phyloP scores from a whole-genome alignment of 192 early-diverging fungal genomes.

The Chytriomyces sp. region DNA sequence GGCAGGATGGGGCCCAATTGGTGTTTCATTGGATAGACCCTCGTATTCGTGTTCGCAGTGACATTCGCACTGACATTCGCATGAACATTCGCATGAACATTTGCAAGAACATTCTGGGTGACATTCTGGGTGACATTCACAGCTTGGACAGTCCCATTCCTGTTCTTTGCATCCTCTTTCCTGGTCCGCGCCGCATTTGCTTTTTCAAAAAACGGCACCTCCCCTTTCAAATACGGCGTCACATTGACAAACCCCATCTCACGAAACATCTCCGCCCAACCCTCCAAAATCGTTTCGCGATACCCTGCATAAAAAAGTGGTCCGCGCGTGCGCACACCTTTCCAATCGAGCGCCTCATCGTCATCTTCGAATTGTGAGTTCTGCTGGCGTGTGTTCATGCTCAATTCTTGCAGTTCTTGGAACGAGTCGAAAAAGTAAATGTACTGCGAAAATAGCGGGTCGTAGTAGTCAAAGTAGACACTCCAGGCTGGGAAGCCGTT shows the following conservation, averaged over 20 bases:
- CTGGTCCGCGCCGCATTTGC: too few species aligned
- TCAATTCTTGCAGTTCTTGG: not conserved
- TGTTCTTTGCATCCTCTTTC: too few species aligned
- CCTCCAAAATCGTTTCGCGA: conserved; percentile 17
- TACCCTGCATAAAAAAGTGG: conserved; percentile 18
- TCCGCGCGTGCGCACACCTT: conserved; percentile 8
- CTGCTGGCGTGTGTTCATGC: not conserved
- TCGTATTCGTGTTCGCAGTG: too few species aligned
- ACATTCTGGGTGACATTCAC: too few species aligned
- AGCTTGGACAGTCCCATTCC: too few species aligned
- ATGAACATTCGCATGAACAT: too few species aligned
- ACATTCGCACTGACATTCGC: too few species aligned
- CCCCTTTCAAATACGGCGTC: not conserved
- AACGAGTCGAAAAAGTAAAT: conserved; percentile 9
- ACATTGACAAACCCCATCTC: conserved; percentile 26
- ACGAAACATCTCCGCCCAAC: conserved; percentile 15
- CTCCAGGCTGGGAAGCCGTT: not conserved
- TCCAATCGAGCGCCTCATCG: conserved; percentile 10
- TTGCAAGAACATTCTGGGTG: too few species aligned
- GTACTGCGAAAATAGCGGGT: not conserved
- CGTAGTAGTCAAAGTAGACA: not conserved
- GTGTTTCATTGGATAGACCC: too few species aligned
- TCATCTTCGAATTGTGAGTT: too few species aligned
- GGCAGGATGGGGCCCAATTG: too few species aligned
- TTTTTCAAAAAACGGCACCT: too few species aligned